Percentiles rank a stretch among this genome's conserved stretches.
phyloP scores from a whole-genome alignment of 139 green algal genomes.

The Eudorina sp. region DNA sequence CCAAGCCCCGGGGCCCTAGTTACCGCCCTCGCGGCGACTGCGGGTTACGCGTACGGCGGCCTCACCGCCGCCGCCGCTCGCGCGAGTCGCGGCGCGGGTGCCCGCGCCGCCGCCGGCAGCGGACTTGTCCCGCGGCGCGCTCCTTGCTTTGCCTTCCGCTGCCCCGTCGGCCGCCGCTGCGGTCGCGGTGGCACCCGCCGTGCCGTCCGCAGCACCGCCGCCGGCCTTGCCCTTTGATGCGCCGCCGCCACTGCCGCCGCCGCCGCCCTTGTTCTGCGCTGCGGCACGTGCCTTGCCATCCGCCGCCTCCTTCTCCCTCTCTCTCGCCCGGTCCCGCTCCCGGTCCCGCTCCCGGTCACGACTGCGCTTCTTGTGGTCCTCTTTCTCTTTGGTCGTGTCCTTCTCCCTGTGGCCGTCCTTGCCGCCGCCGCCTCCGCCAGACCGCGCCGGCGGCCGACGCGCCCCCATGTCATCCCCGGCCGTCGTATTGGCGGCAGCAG shows the following conservation, averaged over 20 bases:
- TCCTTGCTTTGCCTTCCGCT: too few relatives aligned
- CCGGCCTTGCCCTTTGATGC: too few relatives aligned
- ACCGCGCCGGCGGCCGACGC: neutral
- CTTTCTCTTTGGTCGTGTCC: neutral
- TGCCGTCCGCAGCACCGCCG: too few relatives aligned
- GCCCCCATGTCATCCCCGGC: neutral
- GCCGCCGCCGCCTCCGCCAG: neutral
- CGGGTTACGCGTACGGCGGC: neutral
- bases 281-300: neutral
- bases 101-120: too few relatives aligned
- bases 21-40: neutral
- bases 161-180: too few relatives aligned
- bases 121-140: too few relatives aligned
- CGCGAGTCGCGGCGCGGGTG: neutral
- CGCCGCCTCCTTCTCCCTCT: neutral
- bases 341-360: too few relatives aligned
- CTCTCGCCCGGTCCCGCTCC: too few relatives aligned
- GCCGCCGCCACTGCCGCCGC: neutral
- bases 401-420: neutral
- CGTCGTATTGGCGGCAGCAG: neutral
- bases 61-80: neutral
- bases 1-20: too few relatives aligned
- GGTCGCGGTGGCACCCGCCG: too few relatives aligned
- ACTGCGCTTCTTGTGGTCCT: too few relatives aligned
- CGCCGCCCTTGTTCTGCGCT: neutral